A percentile compares a stretch with the other conserved stretches of the same genome.
These are phyloP conservation scores for Sarocladiaceae sp. DNA, from an alignment of 2,329 filamentous ascomycete genomes.

Conservation along the genomic window DNA sequence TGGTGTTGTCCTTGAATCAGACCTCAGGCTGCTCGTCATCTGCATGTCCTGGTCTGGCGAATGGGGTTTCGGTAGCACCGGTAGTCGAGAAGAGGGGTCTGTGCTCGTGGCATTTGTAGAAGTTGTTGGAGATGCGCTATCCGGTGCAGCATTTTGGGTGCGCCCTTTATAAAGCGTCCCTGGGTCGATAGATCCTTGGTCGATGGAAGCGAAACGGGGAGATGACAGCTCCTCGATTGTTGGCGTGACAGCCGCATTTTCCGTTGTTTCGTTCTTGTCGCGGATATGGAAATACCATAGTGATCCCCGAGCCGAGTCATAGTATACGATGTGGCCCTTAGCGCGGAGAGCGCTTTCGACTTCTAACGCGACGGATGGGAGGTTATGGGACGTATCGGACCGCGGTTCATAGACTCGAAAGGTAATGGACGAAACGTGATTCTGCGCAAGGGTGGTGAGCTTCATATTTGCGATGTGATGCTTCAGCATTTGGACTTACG, in stretches of 20 bases:
- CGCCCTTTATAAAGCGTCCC: slow-evolving; percentile 40
- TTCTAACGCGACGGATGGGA: slow-evolving; percentile 41
- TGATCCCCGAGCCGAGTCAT: slow-evolving; percentile 42
- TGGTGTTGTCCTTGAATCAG: slow-evolving; percentile 17
- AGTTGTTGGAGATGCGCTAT: slow-evolving; percentile 23
- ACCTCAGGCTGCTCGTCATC: slow-evolving; percentile 14
- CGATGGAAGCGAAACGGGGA: slow-evolving; percentile 30
- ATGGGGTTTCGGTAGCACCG: slow-evolving; percentile 9
- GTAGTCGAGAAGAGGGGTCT: slow-evolving; percentile 22
- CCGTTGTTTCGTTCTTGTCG: slow-evolving; percentile 19
- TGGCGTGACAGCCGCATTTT: not conserved
- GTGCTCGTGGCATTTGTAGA: slow-evolving; percentile 33
- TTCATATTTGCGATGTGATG: not conserved
- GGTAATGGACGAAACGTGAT: slow-evolving; percentile 48
- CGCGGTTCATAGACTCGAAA: slow-evolving; percentile 51
- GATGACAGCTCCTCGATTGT: not conserved
- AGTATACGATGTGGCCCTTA: slow-evolving; percentile 47
- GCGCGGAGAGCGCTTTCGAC: slow-evolving; percentile 44
- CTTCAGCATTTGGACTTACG: slow-evolving; percentile 32
- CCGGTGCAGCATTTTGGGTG: slow-evolving; percentile 22
- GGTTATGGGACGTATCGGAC: slow-evolving; percentile 34
- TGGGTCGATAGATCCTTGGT: slow-evolving; percentile 47
- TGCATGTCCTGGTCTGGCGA: slow-evolving; percentile 21
- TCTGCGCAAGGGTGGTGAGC: slow-evolving; percentile 30
- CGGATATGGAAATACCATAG: slow-evolving; percentile 52